Evolutionary conservation across 805 yeast genomes (phyloP).

Genomic region (Saccharomycopsis amapae): DNA sequence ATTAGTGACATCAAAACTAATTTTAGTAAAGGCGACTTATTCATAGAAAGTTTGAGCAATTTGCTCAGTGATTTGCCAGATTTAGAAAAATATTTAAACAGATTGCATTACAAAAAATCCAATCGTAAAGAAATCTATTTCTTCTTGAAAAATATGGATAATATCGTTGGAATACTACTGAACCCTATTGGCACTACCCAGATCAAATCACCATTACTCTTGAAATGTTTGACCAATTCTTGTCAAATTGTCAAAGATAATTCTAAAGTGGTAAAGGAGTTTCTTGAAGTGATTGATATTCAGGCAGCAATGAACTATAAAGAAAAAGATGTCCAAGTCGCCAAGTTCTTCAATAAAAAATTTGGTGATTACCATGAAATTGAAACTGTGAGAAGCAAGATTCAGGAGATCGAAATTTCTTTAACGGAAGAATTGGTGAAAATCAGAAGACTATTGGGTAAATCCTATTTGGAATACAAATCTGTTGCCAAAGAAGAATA

Average conservation of each 20-base stretch:
- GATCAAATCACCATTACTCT: conserved; percentile 31
- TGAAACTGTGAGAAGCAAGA: conserved; percentile 30
- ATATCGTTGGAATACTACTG: conserved; percentile 25
- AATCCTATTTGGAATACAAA: conserved; percentile 51
- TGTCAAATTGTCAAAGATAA: conserved; percentile 29
- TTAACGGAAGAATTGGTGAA: conserved; percentile 46
- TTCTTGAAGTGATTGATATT: conserved; percentile 44
- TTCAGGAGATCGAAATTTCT: conserved; percentile 37
- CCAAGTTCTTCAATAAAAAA: conserved; percentile 35
- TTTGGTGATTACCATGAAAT: conserved; percentile 37
- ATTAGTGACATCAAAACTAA: conserved; percentile 39
- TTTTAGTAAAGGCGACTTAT: conserved; percentile 28
- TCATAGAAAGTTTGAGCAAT: conserved; percentile 32
- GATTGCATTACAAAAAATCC: conserved; percentile 52
- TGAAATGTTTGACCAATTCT: conserved; percentile 33
- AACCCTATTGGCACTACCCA: conserved; percentile 19
- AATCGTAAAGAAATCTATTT: conserved; percentile 53
- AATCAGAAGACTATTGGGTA: conserved; percentile 39
- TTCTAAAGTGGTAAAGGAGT: conserved; percentile 27
- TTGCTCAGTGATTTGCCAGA: conserved; percentile 41
- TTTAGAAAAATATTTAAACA: conserved; percentile 48
- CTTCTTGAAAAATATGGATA: conserved; percentile 41
- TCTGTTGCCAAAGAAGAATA: conserved; percentile 61
- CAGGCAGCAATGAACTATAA: conserved; percentile 43
- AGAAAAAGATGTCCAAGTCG: conserved; percentile 39